Evolutionary conservation across 768 basidiomycete species (phyloP), one percentile per base, ranked within the genome.

Genomic region (Rhodotorula toruloides): DNA sequence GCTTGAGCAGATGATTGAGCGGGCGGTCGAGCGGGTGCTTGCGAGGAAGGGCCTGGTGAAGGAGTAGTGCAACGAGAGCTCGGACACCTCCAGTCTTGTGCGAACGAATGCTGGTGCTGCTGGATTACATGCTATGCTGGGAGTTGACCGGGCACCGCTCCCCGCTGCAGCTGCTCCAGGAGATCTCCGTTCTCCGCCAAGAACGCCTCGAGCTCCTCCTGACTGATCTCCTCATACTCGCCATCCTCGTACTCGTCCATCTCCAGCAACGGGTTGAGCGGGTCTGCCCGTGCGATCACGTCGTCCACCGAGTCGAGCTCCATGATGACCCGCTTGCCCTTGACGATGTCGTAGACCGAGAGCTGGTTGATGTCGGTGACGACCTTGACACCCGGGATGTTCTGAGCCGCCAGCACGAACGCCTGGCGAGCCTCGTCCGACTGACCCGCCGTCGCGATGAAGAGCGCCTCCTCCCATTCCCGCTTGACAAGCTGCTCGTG

Each of bases 231-330:
- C 47, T 54, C 53, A 13, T 54, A 36, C 32, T 13, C 17, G 13
- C 54, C 63, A 12, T 47, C 48, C 44, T 54, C 61, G 11, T 53
- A 11, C 61, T 67, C 63, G 48, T 68, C 73, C 54, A 85, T 85
- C 67, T 81, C 80, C 36, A 90, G 79, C 49, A 80, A 83, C 71
- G 81, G 80, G 77, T 90, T 88, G 36, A 61, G 39, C 52, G 71
- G 71, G 66, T 72, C 71, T 17, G 68, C 48, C 19, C 74, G 63
- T 40, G 49, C 54, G n/a, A 65, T 61, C 50, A 91, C 82, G 72
- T 81, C 83, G 43, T 91, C 86, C n/a, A 92, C 85, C 5, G 91
- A 90, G 59, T 84, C 83, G 65, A 87, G 74, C 74, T 97, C 93
- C 76, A 97, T 74, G 42, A 96, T 81, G 37, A 92, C 78, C 73